Evolutionary conservation across 148 eudicot genomes (phyloP).

Genomic region (Cornus controversa): DNA sequence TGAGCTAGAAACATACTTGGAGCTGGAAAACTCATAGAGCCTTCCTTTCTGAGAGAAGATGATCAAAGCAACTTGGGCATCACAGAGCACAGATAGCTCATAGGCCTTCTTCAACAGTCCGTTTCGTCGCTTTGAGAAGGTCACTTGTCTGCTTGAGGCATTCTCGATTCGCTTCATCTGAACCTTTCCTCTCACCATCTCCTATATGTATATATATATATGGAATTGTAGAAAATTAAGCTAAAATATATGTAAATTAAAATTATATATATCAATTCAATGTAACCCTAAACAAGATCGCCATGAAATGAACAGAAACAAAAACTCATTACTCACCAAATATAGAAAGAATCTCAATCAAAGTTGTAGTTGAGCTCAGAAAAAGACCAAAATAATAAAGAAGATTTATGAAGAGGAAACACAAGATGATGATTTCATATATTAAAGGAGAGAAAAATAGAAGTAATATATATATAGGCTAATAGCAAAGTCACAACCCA

Average conservation of each 20-base stretch:
- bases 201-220: conserved; percentile 7
- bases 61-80: conserved; percentile 29
- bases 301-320: neutral
- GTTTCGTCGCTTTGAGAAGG: conserved; percentile 5
- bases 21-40: conserved; percentile 28
- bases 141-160: conserved; percentile 12
- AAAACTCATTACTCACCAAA: neutral
- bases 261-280: neutral
- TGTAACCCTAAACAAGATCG: neutral
- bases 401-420: no score
- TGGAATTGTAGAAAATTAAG: no score
- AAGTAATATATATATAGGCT: no score
- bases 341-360: neutral
- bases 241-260: no score
- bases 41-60: conserved; percentile 28
- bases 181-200: conserved; percentile 24
- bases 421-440: no score
- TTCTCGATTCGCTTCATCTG: conserved; percentile 20
- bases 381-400: no score
- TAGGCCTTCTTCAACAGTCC: conserved; percentile 24
- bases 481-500: neutral
- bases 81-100: conserved; percentile 32
- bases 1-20: conserved; percentile 11
- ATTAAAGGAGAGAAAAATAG: no score
- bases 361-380: neutral